Evolutionary conservation across 31 red algal genomes (phyloP).

Genomic region (Endocladia muricata): DNA sequence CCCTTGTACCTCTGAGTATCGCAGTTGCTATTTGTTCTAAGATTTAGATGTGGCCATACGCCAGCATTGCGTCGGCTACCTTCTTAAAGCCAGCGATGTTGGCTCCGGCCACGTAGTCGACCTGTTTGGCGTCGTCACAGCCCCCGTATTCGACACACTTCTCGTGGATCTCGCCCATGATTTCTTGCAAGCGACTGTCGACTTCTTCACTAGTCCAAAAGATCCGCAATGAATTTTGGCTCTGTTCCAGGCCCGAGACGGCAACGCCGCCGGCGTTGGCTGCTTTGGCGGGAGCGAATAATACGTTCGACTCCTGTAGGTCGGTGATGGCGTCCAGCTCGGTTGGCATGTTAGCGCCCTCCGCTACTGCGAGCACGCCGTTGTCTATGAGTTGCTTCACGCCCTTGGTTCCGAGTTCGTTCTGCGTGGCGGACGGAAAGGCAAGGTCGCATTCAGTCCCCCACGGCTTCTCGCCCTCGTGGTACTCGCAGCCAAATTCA

Average conservation of each 20-base stretch:
- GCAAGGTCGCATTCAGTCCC: slow-evolving; percentile 12
- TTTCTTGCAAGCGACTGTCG: slow-evolving; percentile 23
- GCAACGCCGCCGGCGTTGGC: slow-evolving; percentile 56
- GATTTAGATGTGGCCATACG: too few relatives aligned
- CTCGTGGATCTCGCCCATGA: slow-evolving; percentile 44
- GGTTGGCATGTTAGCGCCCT: slow-evolving; percentile 55
- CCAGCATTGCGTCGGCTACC: slow-evolving; percentile 51
- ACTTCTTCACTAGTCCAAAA: slow-evolving; percentile 41
- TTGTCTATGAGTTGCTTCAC: slow-evolving; percentile 23
- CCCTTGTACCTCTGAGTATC: too few relatives aligned
- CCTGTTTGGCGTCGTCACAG: not conserved
- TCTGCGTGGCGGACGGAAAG: slow-evolving; percentile 54
- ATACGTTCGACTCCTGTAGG: slow-evolving; percentile 8
- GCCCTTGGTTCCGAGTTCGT: slow-evolving; percentile 29
- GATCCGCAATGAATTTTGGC: slow-evolving; percentile 22
- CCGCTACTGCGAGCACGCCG: slow-evolving; percentile 9
- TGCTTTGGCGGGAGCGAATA: slow-evolving; percentile 43
- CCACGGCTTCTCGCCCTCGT: slow-evolving; percentile 3
- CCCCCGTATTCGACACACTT: not conserved
- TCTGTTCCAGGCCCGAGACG: slow-evolving; percentile 29
- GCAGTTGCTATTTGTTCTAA: too few relatives aligned
- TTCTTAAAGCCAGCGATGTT: slow-evolving; percentile 49
- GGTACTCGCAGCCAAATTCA: slow-evolving; percentile 25
- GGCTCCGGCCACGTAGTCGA: slow-evolving; percentile 24
- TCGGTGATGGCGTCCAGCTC: slow-evolving; percentile 10